Evolutionary conservation across 2,329 filamentous ascomycete genomes (phyloP).

Genomic region (Aspergillus sergii): DNA sequence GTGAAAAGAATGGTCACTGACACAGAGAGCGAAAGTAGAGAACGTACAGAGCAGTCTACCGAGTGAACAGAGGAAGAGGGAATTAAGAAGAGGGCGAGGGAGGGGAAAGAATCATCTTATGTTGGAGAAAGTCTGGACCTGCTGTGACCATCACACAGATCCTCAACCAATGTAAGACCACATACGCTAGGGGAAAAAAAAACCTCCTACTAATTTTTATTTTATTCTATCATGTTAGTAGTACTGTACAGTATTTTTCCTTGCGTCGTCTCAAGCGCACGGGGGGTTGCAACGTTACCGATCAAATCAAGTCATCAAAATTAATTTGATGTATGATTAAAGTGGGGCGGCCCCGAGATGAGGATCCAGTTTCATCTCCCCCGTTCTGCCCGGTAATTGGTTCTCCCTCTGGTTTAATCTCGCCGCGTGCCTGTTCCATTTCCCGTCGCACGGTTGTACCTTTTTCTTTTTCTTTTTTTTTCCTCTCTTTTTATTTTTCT

Average conservation of each 20-base stretch:
- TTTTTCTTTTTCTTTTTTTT: background rate
- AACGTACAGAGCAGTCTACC: constrained; percentile 17
- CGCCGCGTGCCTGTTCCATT: constrained; percentile 5
- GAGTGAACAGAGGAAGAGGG: constrained; percentile 15
- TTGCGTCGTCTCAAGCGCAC: background rate
- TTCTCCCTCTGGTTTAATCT: background rate
- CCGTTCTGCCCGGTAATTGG: background rate
- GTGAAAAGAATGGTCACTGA: constrained; percentile 20
- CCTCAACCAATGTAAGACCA: no score
- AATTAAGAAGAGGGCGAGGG: constrained; percentile 7
- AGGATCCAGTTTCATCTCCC: constrained; percentile 15
- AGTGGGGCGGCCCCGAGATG: constrained; percentile 16
- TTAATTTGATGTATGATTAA: constrained; percentile 6
- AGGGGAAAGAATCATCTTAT: background rate
- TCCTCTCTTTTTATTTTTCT: background rate
- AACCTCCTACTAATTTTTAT: no score
- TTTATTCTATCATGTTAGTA: no score
- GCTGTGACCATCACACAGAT: no score
- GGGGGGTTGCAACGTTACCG: background rate
- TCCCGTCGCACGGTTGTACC: background rate
- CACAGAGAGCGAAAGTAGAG: constrained; percentile 14
- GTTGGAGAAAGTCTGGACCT: background rate
- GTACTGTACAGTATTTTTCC: no score
- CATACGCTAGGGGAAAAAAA: background rate
- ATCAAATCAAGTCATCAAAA: background rate